phyloP scores from a whole-genome alignment of 169 alveolate species.

The Besnoitia besnoiti region DNA sequence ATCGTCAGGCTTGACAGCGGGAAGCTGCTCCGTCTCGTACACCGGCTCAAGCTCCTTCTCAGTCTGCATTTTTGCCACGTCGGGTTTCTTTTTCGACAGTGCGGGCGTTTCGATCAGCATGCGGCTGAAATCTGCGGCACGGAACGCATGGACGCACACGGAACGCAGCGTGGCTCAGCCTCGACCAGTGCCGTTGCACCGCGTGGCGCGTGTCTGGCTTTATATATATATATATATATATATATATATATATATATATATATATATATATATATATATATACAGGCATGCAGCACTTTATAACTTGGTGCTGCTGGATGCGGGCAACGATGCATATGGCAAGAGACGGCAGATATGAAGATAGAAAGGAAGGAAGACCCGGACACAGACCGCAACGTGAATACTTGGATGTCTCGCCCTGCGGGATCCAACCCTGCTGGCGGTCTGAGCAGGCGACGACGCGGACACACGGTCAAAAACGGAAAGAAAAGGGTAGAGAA shows the following conservation, averaged over 20 bases:
- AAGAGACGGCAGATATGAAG: too few relatives aligned
- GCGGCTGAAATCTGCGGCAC: background rate
- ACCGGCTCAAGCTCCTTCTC: background rate
- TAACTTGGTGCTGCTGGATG: background rate
- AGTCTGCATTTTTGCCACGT: background rate
- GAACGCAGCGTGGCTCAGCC: background rate
- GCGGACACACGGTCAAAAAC: too few relatives aligned
- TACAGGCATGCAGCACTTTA: background rate
- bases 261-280: background rate
- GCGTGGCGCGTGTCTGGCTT: background rate
- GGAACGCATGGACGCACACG: too few relatives aligned
- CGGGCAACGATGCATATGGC: too few relatives aligned
- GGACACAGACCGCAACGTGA: too few relatives aligned
- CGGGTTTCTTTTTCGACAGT: background rate
- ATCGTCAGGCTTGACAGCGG: background rate
- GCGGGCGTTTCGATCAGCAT: background rate
- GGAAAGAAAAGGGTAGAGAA: too few relatives aligned
- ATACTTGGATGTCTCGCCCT: too few relatives aligned
- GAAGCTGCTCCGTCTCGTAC: background rate
- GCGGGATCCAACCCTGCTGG: too few relatives aligned
- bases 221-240: constrained; percentile 13
- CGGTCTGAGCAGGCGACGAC: too few relatives aligned
- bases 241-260: background rate
- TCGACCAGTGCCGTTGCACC: background rate
- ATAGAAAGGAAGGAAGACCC: too few relatives aligned